Evolutionary conservation across 441 rosid species (phyloP).

Genomic region (Raphanus hybrid): DNA sequence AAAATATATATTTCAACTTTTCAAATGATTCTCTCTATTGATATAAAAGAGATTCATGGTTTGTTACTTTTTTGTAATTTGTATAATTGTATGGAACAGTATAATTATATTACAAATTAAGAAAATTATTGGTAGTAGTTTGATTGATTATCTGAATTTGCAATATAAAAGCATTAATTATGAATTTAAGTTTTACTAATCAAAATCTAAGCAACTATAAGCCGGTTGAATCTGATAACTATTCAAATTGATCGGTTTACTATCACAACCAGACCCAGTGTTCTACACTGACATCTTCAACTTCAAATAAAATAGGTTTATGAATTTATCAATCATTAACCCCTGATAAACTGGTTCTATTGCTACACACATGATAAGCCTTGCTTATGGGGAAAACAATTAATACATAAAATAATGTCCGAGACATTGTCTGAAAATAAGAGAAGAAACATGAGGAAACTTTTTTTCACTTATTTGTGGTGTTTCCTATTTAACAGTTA

Average conservation of each 20-base stretch:
- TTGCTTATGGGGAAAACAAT: background rate
- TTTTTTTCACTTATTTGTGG: background rate
- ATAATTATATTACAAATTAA: no score
- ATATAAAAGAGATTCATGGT: no score
- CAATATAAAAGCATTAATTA: no score
- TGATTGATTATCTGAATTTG: background rate
- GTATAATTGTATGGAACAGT: no score
- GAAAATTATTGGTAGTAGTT: background rate
- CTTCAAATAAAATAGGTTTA: background rate
- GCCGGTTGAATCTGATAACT: background rate
- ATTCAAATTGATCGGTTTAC: background rate
- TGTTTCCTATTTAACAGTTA: constrained; percentile 13
- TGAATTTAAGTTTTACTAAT: no score
- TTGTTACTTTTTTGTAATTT: no score
- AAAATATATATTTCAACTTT: no score
- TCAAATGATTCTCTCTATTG: no score
- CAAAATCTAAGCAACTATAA: background rate
- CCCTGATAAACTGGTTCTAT: background rate
- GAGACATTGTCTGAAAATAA: constrained; percentile 13
- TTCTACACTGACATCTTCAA: background rate
- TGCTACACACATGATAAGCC: background rate
- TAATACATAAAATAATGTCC: background rate
- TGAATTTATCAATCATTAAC: background rate
- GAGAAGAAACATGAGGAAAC: constrained; percentile 7
- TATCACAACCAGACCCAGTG: background rate